These are phyloP conservation scores for Solanum rostratum DNA, from an alignment of 257 asterid genomes.

Conservation along the genomic window DNA sequence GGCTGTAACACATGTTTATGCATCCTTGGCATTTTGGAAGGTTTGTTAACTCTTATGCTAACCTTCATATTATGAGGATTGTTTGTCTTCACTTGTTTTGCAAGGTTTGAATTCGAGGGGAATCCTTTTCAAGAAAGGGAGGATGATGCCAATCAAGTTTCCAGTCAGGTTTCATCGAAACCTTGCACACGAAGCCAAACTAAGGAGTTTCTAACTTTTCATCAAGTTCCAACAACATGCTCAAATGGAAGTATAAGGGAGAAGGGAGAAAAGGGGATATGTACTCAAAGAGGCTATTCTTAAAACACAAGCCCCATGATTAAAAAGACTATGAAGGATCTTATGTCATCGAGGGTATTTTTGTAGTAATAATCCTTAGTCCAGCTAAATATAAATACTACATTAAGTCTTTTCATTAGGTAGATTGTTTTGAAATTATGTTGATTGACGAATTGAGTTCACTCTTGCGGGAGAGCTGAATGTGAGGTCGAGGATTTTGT, in stretches of 20 bases:
- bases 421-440: too few relatives aligned
- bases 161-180: neutral
- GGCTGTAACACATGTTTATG: neutral
- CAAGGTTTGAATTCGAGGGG: neutral
- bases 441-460: too few relatives aligned
- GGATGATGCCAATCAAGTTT: neutral
- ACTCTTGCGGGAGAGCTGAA: too few relatives aligned
- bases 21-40: neutral
- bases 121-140: neutral
- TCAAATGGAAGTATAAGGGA: neutral
- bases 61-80: neutral
- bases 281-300: neutral
- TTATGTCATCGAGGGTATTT: too few relatives aligned
- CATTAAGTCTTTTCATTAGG: neutral
- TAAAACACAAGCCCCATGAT: neutral
- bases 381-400: neutral
- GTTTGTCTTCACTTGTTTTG: neutral
- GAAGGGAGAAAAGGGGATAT: neutral
- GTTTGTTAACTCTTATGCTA: neutral
- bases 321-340: neutral
- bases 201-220: too few relatives aligned
- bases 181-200: neutral
- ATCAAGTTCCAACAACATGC: neutral
- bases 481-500: too few relatives aligned
- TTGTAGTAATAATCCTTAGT: neutral